Base-by-base conservation (phyloP, 352 stramenopile genomes). In the Globisporangium viniferum region DNA sequence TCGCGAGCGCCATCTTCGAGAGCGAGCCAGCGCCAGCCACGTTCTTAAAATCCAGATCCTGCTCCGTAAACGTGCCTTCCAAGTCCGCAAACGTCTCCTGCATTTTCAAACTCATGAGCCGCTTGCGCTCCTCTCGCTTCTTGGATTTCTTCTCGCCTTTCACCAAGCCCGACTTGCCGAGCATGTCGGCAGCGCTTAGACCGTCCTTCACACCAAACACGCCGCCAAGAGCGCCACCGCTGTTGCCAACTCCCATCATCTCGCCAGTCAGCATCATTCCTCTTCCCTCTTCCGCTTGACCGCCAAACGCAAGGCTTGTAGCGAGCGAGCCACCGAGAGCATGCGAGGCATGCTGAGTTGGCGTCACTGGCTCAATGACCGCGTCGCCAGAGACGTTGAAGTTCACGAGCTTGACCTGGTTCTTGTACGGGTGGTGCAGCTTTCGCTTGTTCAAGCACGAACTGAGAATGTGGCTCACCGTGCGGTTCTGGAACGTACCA, bases 371-470 rank as follows among this genome's bases (percentile, higher is more conserved):
- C 8, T 68, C 68, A 6, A 53, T 48, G 51, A 71, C 46, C 48
- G 62, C 44, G 2, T 64, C 73, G 20, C 79, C 70, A 5, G 84
- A 75, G 4, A 93, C 76, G n/a, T 81, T 90, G 63, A 94, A 93
- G 66, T 94, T 94, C 63, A 94, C 81, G 2, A 94, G 73, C 62
- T 91, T 89, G 35, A 94, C 82, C 48, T 90, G 84, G 59, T 94
- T 88, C 75, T 94, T 94, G 80, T 94, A 94, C 12, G 86, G 86
- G 64, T 92, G 81, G 55, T 92, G 80, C 18, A 94, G 65, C 70
- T 94, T 94, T 57, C 86, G 77, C 75, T 92, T 92, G 75, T 94
- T 82, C 64, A 92, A 67, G 62, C 86, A 94, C 5, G 86, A 92
- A 65, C 84, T 92, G 46, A 94, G 64, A 64, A 94, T 94, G 63